Evolutionary conservation across 257 asterid genomes (phyloP).

Genomic region (Ocimum tenuiflorum): DNA sequence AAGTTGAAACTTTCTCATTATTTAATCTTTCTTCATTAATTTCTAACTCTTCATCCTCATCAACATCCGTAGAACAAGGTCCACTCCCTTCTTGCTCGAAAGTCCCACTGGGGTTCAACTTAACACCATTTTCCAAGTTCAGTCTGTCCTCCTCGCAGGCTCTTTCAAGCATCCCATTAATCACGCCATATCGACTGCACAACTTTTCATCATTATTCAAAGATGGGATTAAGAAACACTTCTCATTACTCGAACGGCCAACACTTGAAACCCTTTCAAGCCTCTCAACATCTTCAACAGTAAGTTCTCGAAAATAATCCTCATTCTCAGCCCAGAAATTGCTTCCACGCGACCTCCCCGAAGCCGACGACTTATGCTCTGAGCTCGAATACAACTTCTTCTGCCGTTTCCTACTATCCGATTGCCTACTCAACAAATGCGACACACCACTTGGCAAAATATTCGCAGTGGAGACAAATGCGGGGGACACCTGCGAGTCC

Average conservation of each 20-base stretch:
- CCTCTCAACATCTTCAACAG: conserved; percentile 56
- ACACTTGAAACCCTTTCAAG: conserved; percentile 34
- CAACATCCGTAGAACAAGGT: conserved; percentile 45
- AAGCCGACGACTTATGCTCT: conserved; percentile 49
- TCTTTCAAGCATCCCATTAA: conserved; percentile 30
- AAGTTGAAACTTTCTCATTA: conserved; percentile 17
- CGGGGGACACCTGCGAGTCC: conserved; percentile 36
- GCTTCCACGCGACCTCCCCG: conserved; percentile 38
- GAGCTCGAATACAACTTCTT: conserved; percentile 61
- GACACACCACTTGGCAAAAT: conserved; percentile 61
- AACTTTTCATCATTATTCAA: conserved; percentile 24
- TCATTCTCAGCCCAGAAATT: conserved; percentile 69
- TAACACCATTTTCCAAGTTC: conserved; percentile 23
- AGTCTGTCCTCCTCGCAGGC: conserved; percentile 20
- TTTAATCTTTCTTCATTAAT: conserved; percentile 23
- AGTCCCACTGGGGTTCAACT: conserved; percentile 22
- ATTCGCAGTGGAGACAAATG: conserved; percentile 30
- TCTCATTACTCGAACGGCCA: conserved; percentile 32
- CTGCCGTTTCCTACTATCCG: conserved; percentile 66
- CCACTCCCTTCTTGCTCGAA: conserved; percentile 34
- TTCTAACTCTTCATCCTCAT: conserved; percentile 26
- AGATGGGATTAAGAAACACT: conserved; percentile 43
- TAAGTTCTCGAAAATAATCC: conserved; percentile 71
- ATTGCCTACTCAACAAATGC: conserved; percentile 49
- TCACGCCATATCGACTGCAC: conserved; percentile 15